These are phyloP conservation scores for Acarospora socialis DNA, from an alignment of 2,329 filamentous ascomycete species.

Conservation along the genomic window DNA sequence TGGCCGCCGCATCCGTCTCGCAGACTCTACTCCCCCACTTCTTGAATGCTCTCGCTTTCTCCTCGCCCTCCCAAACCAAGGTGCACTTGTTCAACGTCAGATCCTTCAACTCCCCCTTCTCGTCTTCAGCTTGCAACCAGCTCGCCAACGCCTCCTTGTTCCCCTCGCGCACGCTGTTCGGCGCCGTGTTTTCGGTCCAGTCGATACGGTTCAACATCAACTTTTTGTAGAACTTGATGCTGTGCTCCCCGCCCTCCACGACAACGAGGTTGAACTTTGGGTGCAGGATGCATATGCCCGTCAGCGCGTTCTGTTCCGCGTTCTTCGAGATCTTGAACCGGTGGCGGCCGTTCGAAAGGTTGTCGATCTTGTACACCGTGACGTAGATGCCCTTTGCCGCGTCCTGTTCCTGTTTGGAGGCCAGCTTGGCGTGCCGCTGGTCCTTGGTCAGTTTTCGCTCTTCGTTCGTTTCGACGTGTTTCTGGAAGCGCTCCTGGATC, in stretches of 20 bases:
- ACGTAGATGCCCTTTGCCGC: constrained; percentile 73
- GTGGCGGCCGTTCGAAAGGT: constrained; percentile 81
- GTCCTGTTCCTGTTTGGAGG: constrained; percentile 71
- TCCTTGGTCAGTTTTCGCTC: constrained; percentile 82
- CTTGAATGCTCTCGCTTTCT: constrained; percentile 64
- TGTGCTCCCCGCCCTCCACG: constrained; percentile 78
- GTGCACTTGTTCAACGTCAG: constrained; percentile 68
- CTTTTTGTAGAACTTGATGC: constrained; percentile 75
- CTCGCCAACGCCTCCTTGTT: constrained; percentile 47
- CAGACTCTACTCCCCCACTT: constrained; percentile 86
- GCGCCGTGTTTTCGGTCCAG: constrained; percentile 78
- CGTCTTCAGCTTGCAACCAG: constrained; percentile 70
- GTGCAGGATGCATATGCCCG: constrained; percentile 82
- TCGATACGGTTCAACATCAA: constrained; percentile 87
- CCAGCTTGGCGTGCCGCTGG: constrained; percentile 70
- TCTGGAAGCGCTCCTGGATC: constrained; percentile 70
- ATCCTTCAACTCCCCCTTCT: constrained; percentile 65
- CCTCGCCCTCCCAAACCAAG: constrained; percentile 82
- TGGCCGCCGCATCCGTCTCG: constrained; percentile 80
- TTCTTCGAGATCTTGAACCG: constrained; percentile 88
- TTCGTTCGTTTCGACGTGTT: constrained; percentile 67
- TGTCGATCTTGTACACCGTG: constrained; percentile 78
- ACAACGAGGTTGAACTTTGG: constrained; percentile 80
- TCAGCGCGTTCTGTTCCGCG: constrained; percentile 74
- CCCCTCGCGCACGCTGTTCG: constrained; percentile 41